A percentile compares a stretch with the other conserved stretches of the same genome.
These are phyloP conservation scores for Penicillium simplicissimum DNA, from an alignment of 495 filamentous ascomycete species.

Conservation along the genomic window DNA sequence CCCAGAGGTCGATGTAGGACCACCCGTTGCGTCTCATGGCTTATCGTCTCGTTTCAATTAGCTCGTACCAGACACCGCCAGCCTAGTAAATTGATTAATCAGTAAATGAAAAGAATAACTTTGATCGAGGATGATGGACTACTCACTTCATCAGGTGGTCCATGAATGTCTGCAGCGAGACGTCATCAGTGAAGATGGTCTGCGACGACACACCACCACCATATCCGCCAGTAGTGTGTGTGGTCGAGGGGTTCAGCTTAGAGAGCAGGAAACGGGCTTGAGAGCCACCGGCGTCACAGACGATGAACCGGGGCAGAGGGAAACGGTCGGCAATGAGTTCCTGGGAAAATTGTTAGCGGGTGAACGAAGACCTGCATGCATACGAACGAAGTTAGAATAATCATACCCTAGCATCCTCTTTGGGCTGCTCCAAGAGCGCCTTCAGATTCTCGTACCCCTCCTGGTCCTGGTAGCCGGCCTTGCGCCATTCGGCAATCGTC, in stretches of 20 bases:
- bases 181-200: slow-evolving; percentile 99
- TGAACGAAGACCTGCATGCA: background rate
- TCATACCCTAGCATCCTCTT: slow-evolving; percentile 87
- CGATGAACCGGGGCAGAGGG: slow-evolving; percentile 96
- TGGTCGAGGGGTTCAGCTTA: slow-evolving; percentile 97
- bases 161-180: slow-evolving; percentile 98
- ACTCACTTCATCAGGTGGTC: slow-evolving; percentile 98
- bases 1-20: slow-evolving; percentile 38
- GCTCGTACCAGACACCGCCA: slow-evolving; percentile 64
- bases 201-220: slow-evolving; percentile 91
- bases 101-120: slow-evolving; percentile 22
- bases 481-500: slow-evolving; percentile 97
- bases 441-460: slow-evolving; percentile 98
- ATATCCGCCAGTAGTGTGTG: slow-evolving; percentile 91
- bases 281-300: slow-evolving; percentile 96
- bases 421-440: slow-evolving; percentile 84
- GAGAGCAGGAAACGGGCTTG: slow-evolving; percentile 97
- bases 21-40: slow-evolving; percentile 41
- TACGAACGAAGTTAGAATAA: slow-evolving; percentile 32
- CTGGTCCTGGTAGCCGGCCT: slow-evolving; percentile 97
- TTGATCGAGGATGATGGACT: background rate
- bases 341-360: slow-evolving; percentile 41
- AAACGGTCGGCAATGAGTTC: slow-evolving; percentile 97
- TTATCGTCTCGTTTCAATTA: slow-evolving; percentile 43
- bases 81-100: slow-evolving; percentile 48